phyloP scores from a whole-genome alignment of 345 rosid species.

The Punica granatum region DNA sequence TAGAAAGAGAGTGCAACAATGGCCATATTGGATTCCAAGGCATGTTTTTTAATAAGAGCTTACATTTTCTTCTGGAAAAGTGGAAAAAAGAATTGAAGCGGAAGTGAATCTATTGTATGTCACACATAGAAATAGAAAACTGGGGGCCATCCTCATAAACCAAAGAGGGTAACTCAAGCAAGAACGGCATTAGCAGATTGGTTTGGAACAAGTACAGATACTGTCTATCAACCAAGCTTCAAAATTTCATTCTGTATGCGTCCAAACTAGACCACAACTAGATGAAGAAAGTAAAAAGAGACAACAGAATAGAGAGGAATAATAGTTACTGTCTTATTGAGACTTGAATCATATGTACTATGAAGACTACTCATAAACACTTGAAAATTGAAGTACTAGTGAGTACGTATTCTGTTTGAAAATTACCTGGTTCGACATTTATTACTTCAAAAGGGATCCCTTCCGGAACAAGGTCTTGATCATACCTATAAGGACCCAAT shows the following conservation, averaged over 20 bases:
- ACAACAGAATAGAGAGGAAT: too few relatives aligned
- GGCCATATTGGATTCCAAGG: not conserved
- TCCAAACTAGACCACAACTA: too few relatives aligned
- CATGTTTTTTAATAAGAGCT: not conserved
- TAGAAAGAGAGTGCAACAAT: not conserved
- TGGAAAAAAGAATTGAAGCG: not conserved
- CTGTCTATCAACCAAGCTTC: too few relatives aligned
- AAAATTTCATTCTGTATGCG: too few relatives aligned
- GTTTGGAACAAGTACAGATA: too few relatives aligned
- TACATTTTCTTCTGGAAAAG: not conserved
- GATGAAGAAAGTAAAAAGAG: too few relatives aligned
- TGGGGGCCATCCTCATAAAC: not conserved
- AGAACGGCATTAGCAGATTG: not conserved
- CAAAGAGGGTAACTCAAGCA: not conserved
- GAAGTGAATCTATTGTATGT: not conserved
- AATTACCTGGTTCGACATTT: constrained; percentile 72
- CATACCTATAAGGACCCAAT: constrained; percentile 70
- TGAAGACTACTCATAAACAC: too few relatives aligned
- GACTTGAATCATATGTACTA: too few relatives aligned
- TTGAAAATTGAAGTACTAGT: too few relatives aligned
- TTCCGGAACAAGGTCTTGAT: constrained; percentile 34
- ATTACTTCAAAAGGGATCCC: constrained; percentile 55
- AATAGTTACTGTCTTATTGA: too few relatives aligned
- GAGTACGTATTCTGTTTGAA: too few relatives aligned
- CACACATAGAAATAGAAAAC: too few relatives aligned